Evolutionary conservation across 352 stramenopile species (phyloP).

Genomic region (Globisporangium paroecandrum): DNA sequence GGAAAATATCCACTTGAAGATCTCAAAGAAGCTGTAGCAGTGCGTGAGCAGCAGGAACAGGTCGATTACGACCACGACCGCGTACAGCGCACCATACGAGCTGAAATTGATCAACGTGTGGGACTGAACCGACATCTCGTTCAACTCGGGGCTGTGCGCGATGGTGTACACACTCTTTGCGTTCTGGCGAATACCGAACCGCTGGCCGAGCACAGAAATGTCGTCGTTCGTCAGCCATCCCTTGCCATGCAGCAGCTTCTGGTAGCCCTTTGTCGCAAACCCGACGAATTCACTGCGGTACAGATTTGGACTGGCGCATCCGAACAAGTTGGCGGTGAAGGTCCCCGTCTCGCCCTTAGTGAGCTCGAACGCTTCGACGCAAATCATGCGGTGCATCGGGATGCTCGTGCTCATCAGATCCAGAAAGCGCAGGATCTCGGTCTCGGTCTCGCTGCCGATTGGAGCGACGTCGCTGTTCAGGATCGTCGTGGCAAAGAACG

Average conservation of each 20-base stretch:
- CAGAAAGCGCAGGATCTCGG: conserved; percentile 21
- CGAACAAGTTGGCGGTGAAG: conserved; percentile 19
- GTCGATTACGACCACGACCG: conserved; percentile 24
- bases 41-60: conserved; percentile 18
- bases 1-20: conserved; percentile 25
- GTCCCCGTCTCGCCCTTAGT: not conserved
- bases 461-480: not conserved
- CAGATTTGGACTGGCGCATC: conserved; percentile 25
- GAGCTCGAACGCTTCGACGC: conserved; percentile 23
- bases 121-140: conserved; percentile 5
- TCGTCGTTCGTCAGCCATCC: conserved; percentile 23
- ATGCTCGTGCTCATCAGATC: conserved; percentile 21
- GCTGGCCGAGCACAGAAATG: conserved; percentile 17
- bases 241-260: conserved; percentile 13
- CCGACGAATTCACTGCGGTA: conserved; percentile 18
- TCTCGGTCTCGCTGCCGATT: conserved; percentile 10
- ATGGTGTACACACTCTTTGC: conserved; percentile 19
- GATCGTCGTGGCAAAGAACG: not conserved
- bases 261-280: conserved; percentile 11
- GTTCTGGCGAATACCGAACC: conserved; percentile 24
- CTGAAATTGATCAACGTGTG: conserved; percentile 19
- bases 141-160: not conserved
- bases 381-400: conserved; percentile 17
- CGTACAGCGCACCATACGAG: conserved; percentile 21
- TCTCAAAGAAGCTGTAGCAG: conserved; percentile 24